Base-by-base conservation (phyloP, 2,329 filamentous ascomycete genomes). In the Ophioceras dolichostomum region DNA sequence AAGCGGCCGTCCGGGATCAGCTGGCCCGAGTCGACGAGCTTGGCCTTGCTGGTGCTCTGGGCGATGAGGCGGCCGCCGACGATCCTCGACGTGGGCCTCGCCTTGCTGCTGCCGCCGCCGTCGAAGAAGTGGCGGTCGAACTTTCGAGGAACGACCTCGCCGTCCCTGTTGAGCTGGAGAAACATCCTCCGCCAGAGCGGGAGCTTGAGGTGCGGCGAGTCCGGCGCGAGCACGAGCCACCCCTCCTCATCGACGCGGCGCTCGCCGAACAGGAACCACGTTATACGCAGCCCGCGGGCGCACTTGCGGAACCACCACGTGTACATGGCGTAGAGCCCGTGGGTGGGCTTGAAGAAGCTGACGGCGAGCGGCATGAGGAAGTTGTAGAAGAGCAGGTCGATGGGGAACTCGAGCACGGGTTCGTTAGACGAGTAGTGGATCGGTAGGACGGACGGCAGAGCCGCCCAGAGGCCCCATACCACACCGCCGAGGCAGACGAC, bases 241-340 rank as follows among this genome's bases (percentile, higher is more conserved):
- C 86, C 84, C 58, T 95, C 86, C 55, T 98, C 89, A 42, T 94
- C 85, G 17, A 75, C 64, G 20, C 70, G 70, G 41, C 85, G 75
- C 47, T 94, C 83, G 12, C 84, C 86, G 52, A 98, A 96, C 30
- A 98, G 73, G 56, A 98, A 98, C 62, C 88, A 84, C 2, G 86
- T 93, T 26, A 98, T 66, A 17, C 89, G 76, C 37, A 98, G 65
- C 29, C 69, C 64, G 36, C 84, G 72, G 10, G 88, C 91, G 53
- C 88, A 94, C 48, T 74, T 77, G 47, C 82, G 79, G 62, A 98
- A 94, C 86, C 91, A 98, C 89, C 89, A 96, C 7, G 78, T 79
- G 55, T 94, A 98, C 67, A 95, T 80, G 38, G 71, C 66, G 47
- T 94, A 83, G 3, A 98, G 65, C 1, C 76, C 81, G 51, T 94